Evolutionary conservation across 106 monocot species (phyloP), one percentile per base, ranked within the genome.

Genomic region (Phalaenopsis equestris): DNA sequence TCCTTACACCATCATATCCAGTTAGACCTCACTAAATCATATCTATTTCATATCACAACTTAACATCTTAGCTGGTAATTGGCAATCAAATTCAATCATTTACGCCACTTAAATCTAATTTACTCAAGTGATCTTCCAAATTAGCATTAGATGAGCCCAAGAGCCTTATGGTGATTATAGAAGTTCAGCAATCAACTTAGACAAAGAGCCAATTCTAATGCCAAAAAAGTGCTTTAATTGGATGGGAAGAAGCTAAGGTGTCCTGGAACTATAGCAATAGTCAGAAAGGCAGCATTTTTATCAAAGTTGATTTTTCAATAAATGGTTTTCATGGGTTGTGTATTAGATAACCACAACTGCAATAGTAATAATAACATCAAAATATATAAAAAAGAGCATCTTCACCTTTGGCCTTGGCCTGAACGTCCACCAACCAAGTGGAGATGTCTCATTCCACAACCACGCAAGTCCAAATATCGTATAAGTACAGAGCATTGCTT

Each of bases 401-500:
- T n/a, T 81, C 65, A 98, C 97, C 90, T 94, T 99, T 7, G 98
- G 94, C 1, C 98, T 83, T 18, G 92, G 88, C 81, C 89, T 94
- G 37, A 94, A 84, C 1, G 94, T 99, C 90, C 90, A 99, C 98
- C 94, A 99, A 42, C 98, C 98, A 36, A 99, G 92, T 2, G 98
- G 98, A 36, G 98, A 99, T 11, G 94, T 94, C 67, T 99, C 94
- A 42, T 99, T 92, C 85, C 86, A 99, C 67, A 89, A 78, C 94
- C 94, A 99, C 18, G 88, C 94, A 47, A 86, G 81, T 24, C 94
- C 94, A 61, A 88, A 82, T 42, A 99, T 45, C 4, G 94, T 81
- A 72, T 99, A 99, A 4, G 98, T 99, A 85, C 85, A 94, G 17
- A 94, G 48, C 83, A 93, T 58, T n/a, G 91, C 94, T 81, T 99